Base-by-base conservation (phyloP, 495 filamentous ascomycete genomes). In the Penicillium riverlandense region DNA sequence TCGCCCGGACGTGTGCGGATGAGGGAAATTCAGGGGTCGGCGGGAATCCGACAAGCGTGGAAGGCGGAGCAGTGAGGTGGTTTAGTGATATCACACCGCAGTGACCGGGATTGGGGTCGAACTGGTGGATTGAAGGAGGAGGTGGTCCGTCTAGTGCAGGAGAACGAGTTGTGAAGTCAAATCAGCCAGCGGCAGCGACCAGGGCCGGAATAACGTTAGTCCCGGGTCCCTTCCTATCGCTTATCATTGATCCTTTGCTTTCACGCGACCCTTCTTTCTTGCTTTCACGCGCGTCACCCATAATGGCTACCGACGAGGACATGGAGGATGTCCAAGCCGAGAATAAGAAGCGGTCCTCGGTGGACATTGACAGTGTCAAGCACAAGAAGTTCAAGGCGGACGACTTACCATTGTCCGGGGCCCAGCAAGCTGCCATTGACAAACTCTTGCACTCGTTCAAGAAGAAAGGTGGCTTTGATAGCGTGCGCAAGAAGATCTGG, bases 401-500 rank as follows among this genome's bases (percentile, higher is more conserved):
- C 2, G 90, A 95, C 43, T 72, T 96, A 4, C 89, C 89, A 6
- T 66, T 95, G 14, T 74, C 82, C 22, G 77, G 80, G 13, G 74
- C 79, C 29, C 86, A 89, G 42, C 78, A 86, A 43, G 72, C 74
- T 0, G 80, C 83, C 1, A 90, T 96, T 44, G 88, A 95, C 43
- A 72, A 74, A 44, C 70, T 96, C 16, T 75, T 89, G 8, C 79
- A 89, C 63, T 80, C 79, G 6, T 90, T 90, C 62, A 92, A 92
- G 65, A 95, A 95, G 67, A 90, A 90, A 62, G 90, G 90, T 15
- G 84, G 84, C 33, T 95, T 90, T 53, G 90, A 96, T 61, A 71
- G 66, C n/a, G 74, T 91, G 47, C 79, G 90, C 40, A 92, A 92
- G 58, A 74, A 83, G 41, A 72, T 88, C 4, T 91, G 86, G 80